Evolutionary conservation across 1,139 yeast species (phyloP).

Genomic region (Lodderomyces jiufengensis): DNA sequence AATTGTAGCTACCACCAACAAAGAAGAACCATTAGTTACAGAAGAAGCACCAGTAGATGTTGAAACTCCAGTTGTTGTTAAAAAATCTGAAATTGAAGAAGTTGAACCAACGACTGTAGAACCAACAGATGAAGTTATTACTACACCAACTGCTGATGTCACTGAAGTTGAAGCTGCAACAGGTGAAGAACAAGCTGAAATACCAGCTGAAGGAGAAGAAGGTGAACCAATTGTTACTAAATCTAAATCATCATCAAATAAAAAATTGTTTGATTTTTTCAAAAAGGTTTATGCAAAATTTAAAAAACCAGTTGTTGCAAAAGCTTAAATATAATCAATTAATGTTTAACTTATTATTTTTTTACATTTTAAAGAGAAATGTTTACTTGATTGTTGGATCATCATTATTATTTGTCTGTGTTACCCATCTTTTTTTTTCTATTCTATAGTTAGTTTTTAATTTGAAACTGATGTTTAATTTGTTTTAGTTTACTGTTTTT

Average conservation of each 20-base stretch:
- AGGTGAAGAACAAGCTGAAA: slow-evolving; percentile 30
- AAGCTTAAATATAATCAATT: slow-evolving; percentile 13
- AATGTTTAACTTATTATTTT: no score
- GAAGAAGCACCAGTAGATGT: slow-evolving; percentile 12
- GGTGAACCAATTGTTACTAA: slow-evolving; percentile 24
- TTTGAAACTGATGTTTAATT: no score
- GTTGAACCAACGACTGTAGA: slow-evolving; percentile 12
- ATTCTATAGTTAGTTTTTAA: no score
- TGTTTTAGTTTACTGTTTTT: no score
- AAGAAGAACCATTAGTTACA: slow-evolving; percentile 12
- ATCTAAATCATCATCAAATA: not conserved
- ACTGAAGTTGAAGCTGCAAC: slow-evolving; percentile 18
- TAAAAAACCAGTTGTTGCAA: slow-evolving; percentile 41
- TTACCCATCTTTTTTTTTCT: no score
- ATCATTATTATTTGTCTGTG: no score
- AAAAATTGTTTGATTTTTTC: slow-evolving; percentile 47
- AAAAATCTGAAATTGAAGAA: slow-evolving; percentile 11
- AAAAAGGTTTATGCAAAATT: slow-evolving; percentile 48
- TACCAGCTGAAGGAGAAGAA: slow-evolving; percentile 23
- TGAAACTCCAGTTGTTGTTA: slow-evolving; percentile 8
- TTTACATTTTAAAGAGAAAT: no score
- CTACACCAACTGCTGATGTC: slow-evolving; percentile 9
- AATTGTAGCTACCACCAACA: slow-evolving; percentile 8
- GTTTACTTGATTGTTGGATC: no score
- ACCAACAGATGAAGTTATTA: slow-evolving; percentile 11